Conservation (phyloP, 306 rosid genomes). For the Pyrus communis region DNA sequence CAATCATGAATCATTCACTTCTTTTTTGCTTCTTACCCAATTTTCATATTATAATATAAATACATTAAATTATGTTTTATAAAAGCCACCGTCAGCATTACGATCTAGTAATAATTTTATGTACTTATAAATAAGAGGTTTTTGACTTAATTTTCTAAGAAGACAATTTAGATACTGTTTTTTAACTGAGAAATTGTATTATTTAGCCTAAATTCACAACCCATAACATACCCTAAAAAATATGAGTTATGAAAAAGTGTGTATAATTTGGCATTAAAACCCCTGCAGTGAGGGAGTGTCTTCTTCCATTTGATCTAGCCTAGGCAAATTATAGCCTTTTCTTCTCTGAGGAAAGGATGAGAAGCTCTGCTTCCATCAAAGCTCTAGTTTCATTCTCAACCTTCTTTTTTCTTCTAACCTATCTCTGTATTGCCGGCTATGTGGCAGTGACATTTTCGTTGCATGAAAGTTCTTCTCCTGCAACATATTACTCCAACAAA, state of each 20-base stretch:
- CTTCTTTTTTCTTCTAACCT: constrained; percentile 28
- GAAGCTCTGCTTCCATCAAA: constrained; percentile 2
- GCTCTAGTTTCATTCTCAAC: constrained; percentile 18
- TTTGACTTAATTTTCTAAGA: too few relatives aligned
- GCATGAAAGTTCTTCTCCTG: too few relatives aligned
- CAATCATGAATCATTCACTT: neutral
- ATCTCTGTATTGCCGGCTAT: constrained; percentile 9
- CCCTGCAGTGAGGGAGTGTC: neutral
- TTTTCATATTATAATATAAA: neutral
- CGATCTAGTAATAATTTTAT: too few relatives aligned
- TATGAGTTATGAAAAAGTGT: neutral
- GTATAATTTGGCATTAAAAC: constrained; percentile 2
- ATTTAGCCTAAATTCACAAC: too few relatives aligned
- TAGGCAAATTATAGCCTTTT: neutral
- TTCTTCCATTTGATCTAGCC: neutral
- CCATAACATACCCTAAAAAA: neutral
- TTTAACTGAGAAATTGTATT: too few relatives aligned
- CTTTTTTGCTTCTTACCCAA: neutral
- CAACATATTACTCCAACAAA: constrained; percentile 13
- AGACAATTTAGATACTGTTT: too few relatives aligned
- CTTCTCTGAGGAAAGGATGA: constrained; percentile 25
- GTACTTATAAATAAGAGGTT: too few relatives aligned
- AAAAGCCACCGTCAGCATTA: too few relatives aligned
- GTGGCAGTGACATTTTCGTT: neutral
- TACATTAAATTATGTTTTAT: neutral